phyloP scores from a whole-genome alignment of 2,329 filamentous ascomycete species.

The Aureobasidium pullulans region DNA sequence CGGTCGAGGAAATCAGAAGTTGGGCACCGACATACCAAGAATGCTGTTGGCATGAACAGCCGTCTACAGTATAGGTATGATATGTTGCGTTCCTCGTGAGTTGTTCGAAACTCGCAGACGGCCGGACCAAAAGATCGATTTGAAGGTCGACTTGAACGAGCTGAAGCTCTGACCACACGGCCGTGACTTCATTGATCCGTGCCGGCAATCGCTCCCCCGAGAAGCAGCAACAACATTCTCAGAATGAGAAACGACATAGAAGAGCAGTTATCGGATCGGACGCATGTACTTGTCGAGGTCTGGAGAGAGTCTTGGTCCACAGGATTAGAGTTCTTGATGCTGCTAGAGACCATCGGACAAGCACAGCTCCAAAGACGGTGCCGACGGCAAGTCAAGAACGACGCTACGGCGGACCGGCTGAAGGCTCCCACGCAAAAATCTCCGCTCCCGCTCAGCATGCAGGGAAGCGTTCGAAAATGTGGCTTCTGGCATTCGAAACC shows the following conservation, averaged over 20 bases:
- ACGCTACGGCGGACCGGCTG: constrained; percentile 1
- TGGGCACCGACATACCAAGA: too few relatives aligned
- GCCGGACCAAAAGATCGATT: not conserved
- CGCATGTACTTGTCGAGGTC: too few relatives aligned
- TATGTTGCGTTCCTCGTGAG: not conserved
- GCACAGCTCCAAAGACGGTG: not conserved
- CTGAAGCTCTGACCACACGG: constrained; percentile 5
- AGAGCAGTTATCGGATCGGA: too few relatives aligned
- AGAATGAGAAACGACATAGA: not conserved
- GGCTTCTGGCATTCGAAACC: not conserved
- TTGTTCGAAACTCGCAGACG: not conserved
- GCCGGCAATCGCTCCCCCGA: not conserved
- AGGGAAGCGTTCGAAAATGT: not conserved
- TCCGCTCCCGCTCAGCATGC: constrained; percentile 5
- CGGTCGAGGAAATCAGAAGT: too few relatives aligned
- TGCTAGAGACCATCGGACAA: not conserved
- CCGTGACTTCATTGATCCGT: constrained; percentile 2
- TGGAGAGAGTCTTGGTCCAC: not conserved
- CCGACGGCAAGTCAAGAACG: not conserved
- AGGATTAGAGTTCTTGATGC: not conserved
- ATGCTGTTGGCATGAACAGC: too few relatives aligned
- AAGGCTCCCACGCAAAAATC: not conserved
- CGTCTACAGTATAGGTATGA: too few relatives aligned
- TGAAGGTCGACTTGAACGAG: not conserved
- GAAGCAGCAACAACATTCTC: not conserved